These are phyloP conservation scores for Neofusicoccum parvum DNA, from an alignment of 2,329 filamentous ascomycete genomes.

Conservation along the genomic window DNA sequence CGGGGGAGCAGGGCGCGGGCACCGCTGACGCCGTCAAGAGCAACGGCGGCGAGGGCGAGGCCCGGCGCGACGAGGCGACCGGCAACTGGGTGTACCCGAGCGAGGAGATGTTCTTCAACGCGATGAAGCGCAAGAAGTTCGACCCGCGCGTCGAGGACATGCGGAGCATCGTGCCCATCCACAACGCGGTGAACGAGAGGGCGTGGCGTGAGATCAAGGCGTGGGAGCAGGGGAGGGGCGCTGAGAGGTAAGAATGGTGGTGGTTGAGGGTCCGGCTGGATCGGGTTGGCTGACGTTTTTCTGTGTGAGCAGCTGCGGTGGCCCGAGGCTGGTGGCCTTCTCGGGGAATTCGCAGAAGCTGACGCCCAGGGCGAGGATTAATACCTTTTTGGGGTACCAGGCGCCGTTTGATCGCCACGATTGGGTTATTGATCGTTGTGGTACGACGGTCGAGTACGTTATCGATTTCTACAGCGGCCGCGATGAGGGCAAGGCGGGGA, in stretches of 20 bases:
- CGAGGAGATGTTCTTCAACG: constrained; percentile 97
- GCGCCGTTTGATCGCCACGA: constrained; percentile 94
- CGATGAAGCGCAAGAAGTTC: constrained; percentile 89
- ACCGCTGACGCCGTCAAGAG: constrained; percentile 52
- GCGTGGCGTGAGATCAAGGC: constrained; percentile 89
- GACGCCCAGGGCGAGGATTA: constrained; percentile 81
- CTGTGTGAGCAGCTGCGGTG: constrained; percentile 59
- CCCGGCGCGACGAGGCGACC: constrained; percentile 54
- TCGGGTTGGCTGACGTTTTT: constrained; percentile 9
- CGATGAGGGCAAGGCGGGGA: constrained; percentile 44
- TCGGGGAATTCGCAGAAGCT: constrained; percentile 65
- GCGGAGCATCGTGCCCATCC: constrained; percentile 90
- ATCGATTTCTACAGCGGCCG: constrained; percentile 96
- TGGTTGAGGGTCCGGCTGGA: no score
- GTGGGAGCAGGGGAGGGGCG: constrained; percentile 74
- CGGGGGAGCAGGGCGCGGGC: constrained; percentile 38
- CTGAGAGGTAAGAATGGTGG: constrained; percentile 53
- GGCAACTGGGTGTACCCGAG: constrained; percentile 98
- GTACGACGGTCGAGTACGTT: constrained; percentile 83
- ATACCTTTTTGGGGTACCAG: constrained; percentile 83
- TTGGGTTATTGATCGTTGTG: constrained; percentile 94
- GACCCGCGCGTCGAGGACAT: constrained; percentile 73
- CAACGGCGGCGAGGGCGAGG: constrained; percentile 45
- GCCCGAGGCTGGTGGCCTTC: constrained; percentile 82
- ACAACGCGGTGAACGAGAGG: constrained; percentile 97